Evolutionary conservation across 2,329 filamentous ascomycete genomes (phyloP), one percentile per base, ranked within the genome.

Genomic region (Monosporascus sp.): DNA sequence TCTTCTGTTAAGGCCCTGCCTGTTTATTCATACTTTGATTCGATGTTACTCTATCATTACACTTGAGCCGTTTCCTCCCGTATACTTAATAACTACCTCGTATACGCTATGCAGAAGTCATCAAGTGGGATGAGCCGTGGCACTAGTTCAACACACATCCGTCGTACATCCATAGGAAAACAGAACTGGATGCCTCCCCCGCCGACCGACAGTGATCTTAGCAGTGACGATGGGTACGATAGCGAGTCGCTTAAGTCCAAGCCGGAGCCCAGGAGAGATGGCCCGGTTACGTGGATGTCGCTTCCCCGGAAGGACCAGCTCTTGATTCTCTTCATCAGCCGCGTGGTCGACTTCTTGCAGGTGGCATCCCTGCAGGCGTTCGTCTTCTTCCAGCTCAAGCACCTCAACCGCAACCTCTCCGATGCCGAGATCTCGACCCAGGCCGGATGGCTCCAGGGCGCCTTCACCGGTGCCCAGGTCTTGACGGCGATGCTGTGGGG

Each of bases 401-500:
- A 82, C 4, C 88, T 90, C 65, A 68, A 74, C 55, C 78, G 78
- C 2, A 80, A 77, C 0, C 67, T 80, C 15, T 74, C 77, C 17
- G 76, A 81, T 52, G 67, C 75, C 24, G 68, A 73, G 47, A 86
- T 90, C 53, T 82, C 88, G 0, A 77, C 77, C 5, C 87, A 89
- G 64, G 87, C 85, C 0, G 87, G 88, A 25, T 73, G 90, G 20
- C 72, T 90, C 25, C 84, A 87, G 52, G 87, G 83, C 17, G 82
- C 83, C 25, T 91, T 90, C 64, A 88, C 87, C 0, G 84, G 83
- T 5, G 85, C 86, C 0, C 88, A 91, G 62, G 89, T 90, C 54
- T 67, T 87, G 20, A 90, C 87, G 1, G 86, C 87, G 1, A 82
- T 91, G 48, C 74, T 87, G 55, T 90, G 88, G 88, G 88, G 88